Evolutionary conservation across 2,329 filamentous ascomycete species (phyloP).

Genomic region (Calonectria henricotiae): DNA sequence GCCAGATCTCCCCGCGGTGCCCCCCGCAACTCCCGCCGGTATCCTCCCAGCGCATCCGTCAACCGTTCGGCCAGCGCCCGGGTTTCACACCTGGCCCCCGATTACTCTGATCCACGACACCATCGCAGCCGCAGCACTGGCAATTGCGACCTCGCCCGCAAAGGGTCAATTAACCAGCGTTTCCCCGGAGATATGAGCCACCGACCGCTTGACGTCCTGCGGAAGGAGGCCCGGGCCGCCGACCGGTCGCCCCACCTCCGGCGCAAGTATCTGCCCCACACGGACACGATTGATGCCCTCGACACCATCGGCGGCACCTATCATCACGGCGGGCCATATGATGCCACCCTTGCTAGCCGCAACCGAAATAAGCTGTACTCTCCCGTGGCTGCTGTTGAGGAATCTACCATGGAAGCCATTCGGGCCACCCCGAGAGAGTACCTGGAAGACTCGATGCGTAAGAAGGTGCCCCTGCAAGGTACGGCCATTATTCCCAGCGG

Average conservation of each 20-base stretch:
- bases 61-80: slow-evolving; percentile 52
- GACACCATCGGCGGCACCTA: slow-evolving; percentile 80
- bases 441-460: slow-evolving; percentile 80
- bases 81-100: slow-evolving; percentile 37
- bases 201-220: slow-evolving; percentile 78
- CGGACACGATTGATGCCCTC: slow-evolving; percentile 86
- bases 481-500: slow-evolving; percentile 85
- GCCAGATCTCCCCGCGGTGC: slow-evolving; percentile 35
- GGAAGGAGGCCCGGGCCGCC: slow-evolving; percentile 76
- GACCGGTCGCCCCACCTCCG: slow-evolving; percentile 79
- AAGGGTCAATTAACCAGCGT: slow-evolving; percentile 57
- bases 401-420: slow-evolving; percentile 83
- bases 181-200: slow-evolving; percentile 77
- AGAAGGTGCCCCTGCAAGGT: slow-evolving; percentile 86
- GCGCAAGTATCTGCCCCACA: slow-evolving; percentile 75
- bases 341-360: slow-evolving; percentile 83
- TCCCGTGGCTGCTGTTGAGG: slow-evolving; percentile 83
- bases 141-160: slow-evolving; percentile 39
- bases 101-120: slow-evolving; percentile 36
- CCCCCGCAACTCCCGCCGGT: slow-evolving; percentile 42
- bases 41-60: slow-evolving; percentile 55
- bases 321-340: slow-evolving; percentile 93
- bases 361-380: slow-evolving; percentile 77
- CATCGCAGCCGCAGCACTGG: slow-evolving; percentile 49
- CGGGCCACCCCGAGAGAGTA: slow-evolving; percentile 86